A percentile compares a stretch with the other conserved stretches of the same genome.
Conservation (phyloP, 2,329 filamentous ascomycete species). For the Chrysoporthe puriensis region DNA sequence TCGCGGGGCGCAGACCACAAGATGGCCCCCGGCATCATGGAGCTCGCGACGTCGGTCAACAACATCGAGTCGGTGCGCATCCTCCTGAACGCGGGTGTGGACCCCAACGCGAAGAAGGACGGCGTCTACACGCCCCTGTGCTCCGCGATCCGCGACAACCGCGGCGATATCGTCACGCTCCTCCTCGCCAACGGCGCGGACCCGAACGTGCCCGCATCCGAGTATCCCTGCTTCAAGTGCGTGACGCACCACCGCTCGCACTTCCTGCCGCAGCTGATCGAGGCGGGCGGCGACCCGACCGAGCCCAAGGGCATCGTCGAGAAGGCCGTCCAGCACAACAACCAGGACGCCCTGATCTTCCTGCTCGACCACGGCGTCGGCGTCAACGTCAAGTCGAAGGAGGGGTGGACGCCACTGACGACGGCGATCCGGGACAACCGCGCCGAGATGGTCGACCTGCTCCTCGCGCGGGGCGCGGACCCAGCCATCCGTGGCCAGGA, state of each 20-base stretch:
- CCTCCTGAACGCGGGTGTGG: constrained; percentile 61
- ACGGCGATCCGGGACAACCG: constrained; percentile 67
- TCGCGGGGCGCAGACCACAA: constrained; percentile 61
- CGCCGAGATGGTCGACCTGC: constrained; percentile 60
- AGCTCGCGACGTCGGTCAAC: constrained; percentile 65
- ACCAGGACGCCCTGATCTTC: constrained; percentile 63
- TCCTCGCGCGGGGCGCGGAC: constrained; percentile 63
- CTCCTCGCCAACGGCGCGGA: constrained; percentile 62
- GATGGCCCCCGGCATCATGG: constrained; percentile 66
- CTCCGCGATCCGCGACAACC: constrained; percentile 69
- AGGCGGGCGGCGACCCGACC: constrained; percentile 62
- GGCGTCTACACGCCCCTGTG: constrained; percentile 70
- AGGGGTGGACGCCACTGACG: constrained; percentile 65
- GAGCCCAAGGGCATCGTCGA: constrained; percentile 68
- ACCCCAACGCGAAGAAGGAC: constrained; percentile 65
- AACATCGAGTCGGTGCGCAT: constrained; percentile 64
- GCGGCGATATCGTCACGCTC: constrained; percentile 62
- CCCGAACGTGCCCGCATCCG: constrained; percentile 64
- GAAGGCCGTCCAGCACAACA: constrained; percentile 64
- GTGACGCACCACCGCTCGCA: constrained; percentile 67
- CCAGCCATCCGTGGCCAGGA: constrained; percentile 67
- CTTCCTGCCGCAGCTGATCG: constrained; percentile 61
- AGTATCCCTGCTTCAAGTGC: constrained; percentile 71
- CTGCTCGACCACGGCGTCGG: constrained; percentile 63
- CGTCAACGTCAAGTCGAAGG: constrained; percentile 61